phyloP scores from a whole-genome alignment of 495 filamentous ascomycete genomes.

The Lichenothelia convexa region DNA sequence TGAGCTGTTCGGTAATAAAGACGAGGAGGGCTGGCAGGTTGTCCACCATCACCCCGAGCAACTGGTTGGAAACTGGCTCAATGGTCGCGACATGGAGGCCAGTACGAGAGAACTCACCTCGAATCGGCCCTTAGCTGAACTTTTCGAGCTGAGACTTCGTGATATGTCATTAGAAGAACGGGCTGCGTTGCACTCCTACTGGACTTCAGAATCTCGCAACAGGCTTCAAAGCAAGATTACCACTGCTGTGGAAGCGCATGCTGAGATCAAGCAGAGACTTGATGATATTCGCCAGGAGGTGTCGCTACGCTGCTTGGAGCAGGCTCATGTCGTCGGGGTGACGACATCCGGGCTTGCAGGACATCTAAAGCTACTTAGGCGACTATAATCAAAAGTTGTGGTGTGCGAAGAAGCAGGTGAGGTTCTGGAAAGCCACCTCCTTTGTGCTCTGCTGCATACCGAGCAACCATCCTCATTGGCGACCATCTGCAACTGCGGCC shows the following conservation, averaged over 20 bases:
- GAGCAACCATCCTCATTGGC: conserved; percentile 63
- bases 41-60: conserved; percentile 4
- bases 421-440: conserved; percentile 51
- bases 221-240: conserved; percentile 21
- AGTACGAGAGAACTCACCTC: background rate
- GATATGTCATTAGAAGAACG: conserved; percentile 15
- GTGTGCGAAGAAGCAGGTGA: conserved; percentile 66
- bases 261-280: conserved; percentile 15
- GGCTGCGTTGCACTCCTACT: conserved; percentile 16
- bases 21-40: conserved; percentile 16
- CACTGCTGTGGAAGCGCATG: conserved; percentile 17
- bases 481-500: conserved; percentile 62
- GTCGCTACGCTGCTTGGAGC: conserved; percentile 31
- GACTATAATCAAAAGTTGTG: conserved; percentile 45
- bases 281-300: conserved; percentile 29
- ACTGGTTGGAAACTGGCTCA: conserved; percentile 8
- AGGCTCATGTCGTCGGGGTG: conserved; percentile 48
- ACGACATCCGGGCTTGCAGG: conserved; percentile 59
- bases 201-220: conserved; percentile 27
- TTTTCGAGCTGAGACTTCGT: conserved; percentile 2
- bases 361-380: conserved; percentile 41
- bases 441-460: conserved; percentile 50
- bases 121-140: conserved; percentile 5
- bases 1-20: conserved; percentile 12
- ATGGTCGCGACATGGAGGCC: background rate